Base-by-base conservation (phyloP, 352 stramenopile species). In the Phytophthora pisi region DNA sequence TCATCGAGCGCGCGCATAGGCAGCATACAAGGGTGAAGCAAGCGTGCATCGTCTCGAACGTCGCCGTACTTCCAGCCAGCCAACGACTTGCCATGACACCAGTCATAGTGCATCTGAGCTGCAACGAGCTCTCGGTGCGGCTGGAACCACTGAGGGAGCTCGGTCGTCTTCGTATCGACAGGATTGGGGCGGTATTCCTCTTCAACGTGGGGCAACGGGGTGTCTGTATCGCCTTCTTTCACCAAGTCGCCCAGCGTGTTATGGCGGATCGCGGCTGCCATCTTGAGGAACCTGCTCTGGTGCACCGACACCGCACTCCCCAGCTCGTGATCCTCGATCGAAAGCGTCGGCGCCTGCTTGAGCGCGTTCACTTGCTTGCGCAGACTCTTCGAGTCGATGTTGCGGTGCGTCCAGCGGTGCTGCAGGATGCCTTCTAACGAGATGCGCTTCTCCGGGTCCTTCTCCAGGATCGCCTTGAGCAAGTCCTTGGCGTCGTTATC, bases 321-420 rank as follows among this genome's bases (percentile, higher is more conserved):
- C 4, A 91, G 30, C 36, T 91, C 84, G 28, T 65, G 53, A 6
- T 86, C 73, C 2, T 85, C 79, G 5, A 91, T 57, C 8, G 60
- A 65, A 11, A 92, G 51, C 1, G 65, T 60, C 1, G 69, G 66
- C 3, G 72, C 55, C 16, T 77, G 73, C 50, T 87, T 82, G 2
- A 90, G 59, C 0, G 73, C 70, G 24, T 75, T 72, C 0, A 84
- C 66, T 53, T 86, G 72, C n/a, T 74, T 73, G 2, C 65, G 67
- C 23, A 90, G 64, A 16, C 60, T 73, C 68, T 87, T 88, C 7
- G 76, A 78, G 66, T 88, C 68, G 20, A 85, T 74, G 43, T 86
- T 75, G 43, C 82, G 82, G 59, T 87, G 71, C 6, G 88, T 78
- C 91, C 91, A 97, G 2, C 58, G 57, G 57, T 97, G 91, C 16